Percentiles rank a stretch among this genome's conserved stretches.
phyloP scores from a whole-genome alignment of 345 rosid species.

The Punica granatum region DNA sequence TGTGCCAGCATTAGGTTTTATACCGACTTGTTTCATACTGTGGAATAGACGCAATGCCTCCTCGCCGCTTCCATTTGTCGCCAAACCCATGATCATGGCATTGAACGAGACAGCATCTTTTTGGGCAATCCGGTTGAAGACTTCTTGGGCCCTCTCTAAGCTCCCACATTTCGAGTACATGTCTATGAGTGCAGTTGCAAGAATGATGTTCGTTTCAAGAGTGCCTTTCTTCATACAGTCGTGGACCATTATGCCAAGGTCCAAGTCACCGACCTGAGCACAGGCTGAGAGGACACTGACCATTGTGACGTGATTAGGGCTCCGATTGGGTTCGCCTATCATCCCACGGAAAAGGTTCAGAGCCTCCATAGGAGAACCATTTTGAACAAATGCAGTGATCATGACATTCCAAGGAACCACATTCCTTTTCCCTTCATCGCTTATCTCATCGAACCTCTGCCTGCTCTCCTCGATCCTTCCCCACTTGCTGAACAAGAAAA shows the following conservation, averaged over 20 bases:
- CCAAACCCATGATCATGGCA: slow-evolving; percentile 44
- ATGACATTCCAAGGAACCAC: slow-evolving; percentile 40
- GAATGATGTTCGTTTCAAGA: slow-evolving; percentile 25
- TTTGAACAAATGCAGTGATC: slow-evolving; percentile 32
- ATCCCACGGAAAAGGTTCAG: slow-evolving; percentile 25
- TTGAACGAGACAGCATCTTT: slow-evolving; percentile 36
- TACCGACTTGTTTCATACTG: slow-evolving; percentile 17
- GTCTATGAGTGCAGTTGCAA: slow-evolving; percentile 37
- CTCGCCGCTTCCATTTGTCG: slow-evolving; percentile 28
- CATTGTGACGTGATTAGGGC: slow-evolving; percentile 41
- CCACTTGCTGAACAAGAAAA: slow-evolving; percentile 32
- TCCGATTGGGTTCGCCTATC: slow-evolving; percentile 14
- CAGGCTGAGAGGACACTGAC: slow-evolving; percentile 38
- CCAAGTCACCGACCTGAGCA: slow-evolving; percentile 40
- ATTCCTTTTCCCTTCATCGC: slow-evolving; percentile 16
- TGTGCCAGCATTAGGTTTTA: slow-evolving; percentile 30
- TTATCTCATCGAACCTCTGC: slow-evolving; percentile 26
- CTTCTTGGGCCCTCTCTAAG: slow-evolving; percentile 26
- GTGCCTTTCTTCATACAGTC: slow-evolving; percentile 21
- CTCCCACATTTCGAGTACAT: slow-evolving; percentile 41
- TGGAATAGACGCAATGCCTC: slow-evolving; percentile 27
- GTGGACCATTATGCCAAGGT: slow-evolving; percentile 32
- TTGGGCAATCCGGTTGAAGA: slow-evolving; percentile 19
- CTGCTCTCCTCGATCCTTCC: slow-evolving; percentile 24
- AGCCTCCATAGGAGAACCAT: slow-evolving; percentile 29